Conservation (phyloP, 495 filamentous ascomycete species). For the Thermothielavioides terrestris region DNA sequence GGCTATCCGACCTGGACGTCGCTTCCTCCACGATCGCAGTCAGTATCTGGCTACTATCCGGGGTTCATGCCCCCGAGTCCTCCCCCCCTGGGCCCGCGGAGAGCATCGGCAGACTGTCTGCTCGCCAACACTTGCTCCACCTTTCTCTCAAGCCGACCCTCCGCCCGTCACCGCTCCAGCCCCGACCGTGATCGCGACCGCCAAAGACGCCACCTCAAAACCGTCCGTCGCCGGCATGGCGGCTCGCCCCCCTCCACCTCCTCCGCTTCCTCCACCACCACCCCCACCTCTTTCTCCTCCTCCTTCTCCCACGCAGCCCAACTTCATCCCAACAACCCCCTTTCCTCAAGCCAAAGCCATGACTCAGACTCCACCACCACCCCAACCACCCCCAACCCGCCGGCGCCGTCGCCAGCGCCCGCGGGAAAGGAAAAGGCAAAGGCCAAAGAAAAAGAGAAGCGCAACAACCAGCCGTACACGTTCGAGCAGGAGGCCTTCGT, state of each 20-base stretch:
- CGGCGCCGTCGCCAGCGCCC: neutral
- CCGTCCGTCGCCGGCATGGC: neutral
- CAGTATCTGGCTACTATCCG: neutral
- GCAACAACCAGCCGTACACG: constrained; percentile 17
- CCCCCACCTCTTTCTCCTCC: neutral
- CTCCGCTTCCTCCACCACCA: neutral
- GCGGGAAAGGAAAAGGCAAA: neutral
- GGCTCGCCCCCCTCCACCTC: neutral
- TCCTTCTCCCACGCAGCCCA: neutral
- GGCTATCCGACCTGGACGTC: neutral
- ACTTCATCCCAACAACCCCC: neutral
- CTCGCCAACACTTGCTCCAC: neutral
- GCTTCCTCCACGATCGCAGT: neutral
- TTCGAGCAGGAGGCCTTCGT: constrained; percentile 18
- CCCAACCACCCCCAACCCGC: neutral
- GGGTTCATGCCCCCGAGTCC: neutral
- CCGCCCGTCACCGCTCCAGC: neutral
- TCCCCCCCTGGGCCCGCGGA: neutral
- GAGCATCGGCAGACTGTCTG: neutral
- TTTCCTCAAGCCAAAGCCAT: neutral
- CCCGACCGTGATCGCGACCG: neutral
- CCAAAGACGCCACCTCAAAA: neutral
- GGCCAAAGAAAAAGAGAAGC: neutral
- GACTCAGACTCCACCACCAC: neutral
- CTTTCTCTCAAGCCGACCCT: neutral